Base-by-base conservation (phyloP, 441 rosid species). In the Adansonia gregorii region DNA sequence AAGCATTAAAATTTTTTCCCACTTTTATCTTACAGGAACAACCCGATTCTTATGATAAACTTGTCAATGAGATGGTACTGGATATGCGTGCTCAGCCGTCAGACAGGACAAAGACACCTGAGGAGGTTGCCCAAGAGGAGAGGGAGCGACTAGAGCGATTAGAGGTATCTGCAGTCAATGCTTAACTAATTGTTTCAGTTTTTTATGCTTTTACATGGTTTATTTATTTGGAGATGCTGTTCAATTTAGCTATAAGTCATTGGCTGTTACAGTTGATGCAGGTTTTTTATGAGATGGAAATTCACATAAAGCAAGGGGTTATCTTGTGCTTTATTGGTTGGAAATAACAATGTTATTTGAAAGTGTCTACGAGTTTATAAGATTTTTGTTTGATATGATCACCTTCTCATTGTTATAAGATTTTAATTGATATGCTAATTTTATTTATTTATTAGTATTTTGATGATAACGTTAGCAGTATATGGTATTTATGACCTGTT, bases 51-150 rank as follows among this genome's bases (percentile, higher is more conserved):
- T 95, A 94, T 82, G 86, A 86, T 73, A 87, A 84, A 72, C 89
- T 88, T 78, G 88, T 89, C 72, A 83, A 83, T 69, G 87, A 55
- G 75, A 84, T 92, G 94, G 75, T 85, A 46, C 73, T 88, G 80
- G 98, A 92, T 69, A 87, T 85, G 73, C 97, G 97, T 70, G 96
- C 94, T 81, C 89, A 83, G 49, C 91, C 98, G 41, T 87, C 97
- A 54, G 97, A 93, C 71, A 89, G 97, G 84, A 91, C 89, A 64
- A 94, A 94, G 88, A 91, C 95, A 59, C 88, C 92, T 15, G 98
- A 95, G 81, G 99, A 95, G 88, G 89, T 91, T 89, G 98, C 97
- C 22, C 95, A 92, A 81, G 90, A 87, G 71, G 95, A 94, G 83
- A 86, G 89, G 83, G 97, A 94, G 83, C 90, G 86, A n/a, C 82